Evolutionary conservation across 1,284 basidiomycete genomes (phyloP).

Genomic region (Trichosporon inkin): DNA sequence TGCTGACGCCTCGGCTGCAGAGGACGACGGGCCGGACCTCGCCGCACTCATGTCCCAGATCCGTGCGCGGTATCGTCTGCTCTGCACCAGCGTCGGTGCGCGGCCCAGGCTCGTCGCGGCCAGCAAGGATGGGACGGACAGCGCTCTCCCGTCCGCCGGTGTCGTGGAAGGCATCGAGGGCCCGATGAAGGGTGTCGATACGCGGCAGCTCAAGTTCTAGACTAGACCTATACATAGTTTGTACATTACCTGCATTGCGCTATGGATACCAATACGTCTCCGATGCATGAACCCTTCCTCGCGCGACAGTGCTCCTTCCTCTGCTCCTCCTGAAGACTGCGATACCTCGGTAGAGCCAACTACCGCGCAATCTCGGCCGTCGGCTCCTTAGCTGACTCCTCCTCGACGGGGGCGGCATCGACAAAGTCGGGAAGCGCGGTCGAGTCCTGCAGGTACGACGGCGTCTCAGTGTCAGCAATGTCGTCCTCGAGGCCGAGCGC

Average conservation of each 20-base stretch:
- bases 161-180: slow-evolving; percentile 44
- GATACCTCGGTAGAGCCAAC: no score
- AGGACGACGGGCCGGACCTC: slow-evolving; percentile 51
- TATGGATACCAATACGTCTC: no score
- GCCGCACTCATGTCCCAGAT: slow-evolving; percentile 73
- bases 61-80: slow-evolving; percentile 77
- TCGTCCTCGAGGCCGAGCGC: slow-evolving; percentile 71
- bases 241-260: not conserved
- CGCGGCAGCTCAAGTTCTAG: slow-evolving; percentile 42
- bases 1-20: not conserved
- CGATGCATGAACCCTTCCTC: no score
- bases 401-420: slow-evolving; percentile 66
- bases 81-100: slow-evolving; percentile 78
- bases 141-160: slow-evolving; percentile 4
- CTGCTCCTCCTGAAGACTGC: no score
- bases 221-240: not conserved
- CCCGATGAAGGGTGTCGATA: slow-evolving; percentile 49
- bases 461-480: slow-evolving; percentile 73
- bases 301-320: no score
- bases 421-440: slow-evolving; percentile 84
- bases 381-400: slow-evolving; percentile 16
- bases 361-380: no score
- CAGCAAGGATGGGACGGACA: slow-evolving; percentile 14
- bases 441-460: slow-evolving; percentile 78
- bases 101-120: slow-evolving; percentile 55